Percentiles rank a stretch among this genome's conserved stretches.
These are phyloP conservation scores for Phialocephala sp. DNA, from an alignment of 2,329 filamentous ascomycete species.

Conservation along the genomic window DNA sequence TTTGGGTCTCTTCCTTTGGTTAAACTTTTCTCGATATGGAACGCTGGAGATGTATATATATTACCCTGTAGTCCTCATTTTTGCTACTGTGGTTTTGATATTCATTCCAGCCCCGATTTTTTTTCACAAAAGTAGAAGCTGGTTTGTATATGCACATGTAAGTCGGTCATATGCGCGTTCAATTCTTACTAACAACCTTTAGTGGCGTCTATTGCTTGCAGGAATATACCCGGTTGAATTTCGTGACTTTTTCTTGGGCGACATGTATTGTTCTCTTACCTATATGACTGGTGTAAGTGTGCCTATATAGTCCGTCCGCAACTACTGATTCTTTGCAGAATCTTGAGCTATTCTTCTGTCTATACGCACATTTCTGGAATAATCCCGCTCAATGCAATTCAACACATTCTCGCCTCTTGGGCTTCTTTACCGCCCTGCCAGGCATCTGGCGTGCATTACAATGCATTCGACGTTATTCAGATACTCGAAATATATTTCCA, in stretches of 20 bases:
- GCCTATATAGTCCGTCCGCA: background rate
- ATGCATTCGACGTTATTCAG: constrained; percentile 86
- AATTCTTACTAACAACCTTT: constrained; percentile 40
- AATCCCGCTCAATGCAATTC: constrained; percentile 83
- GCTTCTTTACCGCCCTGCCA: constrained; percentile 83
- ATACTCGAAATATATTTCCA: constrained; percentile 87
- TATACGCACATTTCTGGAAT: constrained; percentile 82
- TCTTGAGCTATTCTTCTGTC: constrained; percentile 90
- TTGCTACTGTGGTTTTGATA: constrained; percentile 68
- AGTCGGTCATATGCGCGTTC: constrained; percentile 44
- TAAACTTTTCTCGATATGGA: constrained; percentile 81
- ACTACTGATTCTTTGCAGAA: constrained; percentile 61
- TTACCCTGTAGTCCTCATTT: constrained; percentile 83
- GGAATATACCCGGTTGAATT: constrained; percentile 95
- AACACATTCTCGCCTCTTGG: constrained; percentile 78
- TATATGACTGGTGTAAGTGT: constrained; percentile 82
- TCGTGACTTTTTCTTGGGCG: constrained; percentile 94
- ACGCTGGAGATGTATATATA: constrained; percentile 75
- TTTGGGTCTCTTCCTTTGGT: constrained; percentile 81
- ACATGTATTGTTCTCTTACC: constrained; percentile 96
- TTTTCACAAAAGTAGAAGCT: constrained; percentile 77
- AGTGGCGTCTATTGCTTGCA: constrained; percentile 86
- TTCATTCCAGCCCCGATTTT: constrained; percentile 78
- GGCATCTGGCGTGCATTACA: constrained; percentile 91
- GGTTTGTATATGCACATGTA: constrained; percentile 90